Base-by-base conservation (phyloP, 2,329 filamentous ascomycete genomes). In the Mollisiaceae sp. region DNA sequence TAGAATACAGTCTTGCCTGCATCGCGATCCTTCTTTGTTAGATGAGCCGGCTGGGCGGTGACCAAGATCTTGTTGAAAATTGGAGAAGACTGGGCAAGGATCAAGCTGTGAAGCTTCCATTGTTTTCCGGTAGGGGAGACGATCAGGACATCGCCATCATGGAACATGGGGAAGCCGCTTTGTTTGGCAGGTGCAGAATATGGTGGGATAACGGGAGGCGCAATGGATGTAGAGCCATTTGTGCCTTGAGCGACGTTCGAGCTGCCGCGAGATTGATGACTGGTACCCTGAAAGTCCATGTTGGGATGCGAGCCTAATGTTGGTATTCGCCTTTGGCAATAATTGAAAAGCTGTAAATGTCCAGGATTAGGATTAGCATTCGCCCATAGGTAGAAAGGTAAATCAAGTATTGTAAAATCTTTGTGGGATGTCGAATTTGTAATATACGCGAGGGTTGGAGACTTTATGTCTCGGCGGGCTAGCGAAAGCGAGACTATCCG, bases 101-200 rank as follows among this genome's bases (percentile, higher is more conserved):
- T 68, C 15, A 65, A 62, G 12, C 63, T 67, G 39, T 73, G 68
- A 1, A 75, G 59, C 32, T 72, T 72, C 74, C 74, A 76, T 4
- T 55, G 47, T 12, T 63, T 67, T 8, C 73, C 73, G 18, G 66
- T 66, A 4, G 66, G 67, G 2, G 71, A 71, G 3, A 62, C 57
- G 9, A 76, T 74, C 22, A 71, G 58, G 8, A 75, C 70, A 61
- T 76, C 72, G 1, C 68, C 73, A 50, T 73, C 71, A 1, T 24
- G 9, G 32, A 73, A 73, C 14, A 60, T 22, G 1, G 69, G 67
- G 18, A 54, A 54, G 11, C 14, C 27, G 14, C 50, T 54, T 15
- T 54, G 50, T 11, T 32, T 54, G 22, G 27, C 11, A 18, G 50
- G 50, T 5, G 50, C 22, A 8, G 50, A 18, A 14, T 54, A 54